phyloP scores from a whole-genome alignment of 345 rosid species.

The Populus tremula region DNA sequence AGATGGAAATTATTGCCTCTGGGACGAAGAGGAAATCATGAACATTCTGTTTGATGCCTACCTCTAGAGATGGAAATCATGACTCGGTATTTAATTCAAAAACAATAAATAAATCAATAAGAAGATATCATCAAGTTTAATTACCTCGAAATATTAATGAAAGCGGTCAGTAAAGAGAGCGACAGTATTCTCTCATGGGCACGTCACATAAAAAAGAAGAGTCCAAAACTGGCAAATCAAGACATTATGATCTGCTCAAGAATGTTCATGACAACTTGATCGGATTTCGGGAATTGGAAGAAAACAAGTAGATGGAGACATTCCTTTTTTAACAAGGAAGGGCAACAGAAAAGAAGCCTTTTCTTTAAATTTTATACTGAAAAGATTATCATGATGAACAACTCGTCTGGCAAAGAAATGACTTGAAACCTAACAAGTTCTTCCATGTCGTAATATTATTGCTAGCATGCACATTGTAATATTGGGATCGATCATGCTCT shows the following conservation, averaged over 20 bases:
- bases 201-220: background rate
- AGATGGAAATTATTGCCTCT: background rate
- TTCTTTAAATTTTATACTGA: background rate
- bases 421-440: background rate
- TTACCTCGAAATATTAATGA: background rate
- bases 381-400: background rate
- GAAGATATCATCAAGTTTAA: background rate
- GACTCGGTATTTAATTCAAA: background rate
- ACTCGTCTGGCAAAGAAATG: background rate
- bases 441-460: background rate
- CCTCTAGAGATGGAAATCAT: background rate
- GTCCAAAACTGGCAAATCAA: slow-evolving; percentile 16
- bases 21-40: background rate
- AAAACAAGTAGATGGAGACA: slow-evolving; percentile 35
- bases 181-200: background rate
- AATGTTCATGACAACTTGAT: slow-evolving; percentile 1
- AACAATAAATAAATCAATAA: background rate
- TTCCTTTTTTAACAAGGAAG: background rate
- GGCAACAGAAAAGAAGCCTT: background rate
- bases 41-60: slow-evolving; percentile 8
- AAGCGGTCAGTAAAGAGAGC: background rate
- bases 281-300: slow-evolving; percentile 14
- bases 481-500: background rate
- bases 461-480: background rate
- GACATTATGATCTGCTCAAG: background rate